Base-by-base conservation (phyloP, 2,329 filamentous ascomycete species). In the Metarhizium sp. region DNA sequence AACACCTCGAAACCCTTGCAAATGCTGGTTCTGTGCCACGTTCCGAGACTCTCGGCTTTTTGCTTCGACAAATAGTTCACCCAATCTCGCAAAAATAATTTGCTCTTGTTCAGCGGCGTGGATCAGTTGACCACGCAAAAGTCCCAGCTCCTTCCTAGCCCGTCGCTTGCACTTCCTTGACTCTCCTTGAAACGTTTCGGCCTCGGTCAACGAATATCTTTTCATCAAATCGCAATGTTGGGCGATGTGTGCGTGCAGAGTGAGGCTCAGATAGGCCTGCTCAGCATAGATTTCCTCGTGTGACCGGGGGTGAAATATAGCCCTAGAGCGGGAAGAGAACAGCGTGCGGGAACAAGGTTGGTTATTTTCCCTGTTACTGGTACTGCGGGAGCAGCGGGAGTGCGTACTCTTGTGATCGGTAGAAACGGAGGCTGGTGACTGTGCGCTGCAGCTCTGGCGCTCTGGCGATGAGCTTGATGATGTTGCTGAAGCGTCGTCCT, bases 51-150 rank as follows among this genome's bases (percentile, higher is more conserved):
- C 72, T 3, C 72, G 70, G 43, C 71, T 74, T 59, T 75, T 72
- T 14, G 78, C 72, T 63, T 82, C 78, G 16, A 76, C 64, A 38
- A 73, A 69, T 14, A 83, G 60, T 56, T 82, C 78, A 13, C 72
- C 67, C n/a, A 83, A 66, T 2, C 78, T 69, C 16, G 67, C 56
- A 43, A 77, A 63, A 6, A 80, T 72, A 16, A 67, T 60, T 53
- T 67, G 72, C 60, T 82, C 75, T 60, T 81, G 75, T 53, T 72
- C 68, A 2, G 73, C 72, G 0, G 70, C 73, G 47, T 75, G 69
- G n/a, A 67, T 62, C 36, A 82, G 71, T 56, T 72, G 73, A 52
- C 66, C 67, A 50, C 66, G 72, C 11, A 81, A 57, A 54, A 74
- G 67, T 2, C 67, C 64, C 4, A 75, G 62, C 43, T 75, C 67